Evolutionary conservation across 2,329 filamentous ascomycete genomes (phyloP).

Genomic region (Venturia nashicola): DNA sequence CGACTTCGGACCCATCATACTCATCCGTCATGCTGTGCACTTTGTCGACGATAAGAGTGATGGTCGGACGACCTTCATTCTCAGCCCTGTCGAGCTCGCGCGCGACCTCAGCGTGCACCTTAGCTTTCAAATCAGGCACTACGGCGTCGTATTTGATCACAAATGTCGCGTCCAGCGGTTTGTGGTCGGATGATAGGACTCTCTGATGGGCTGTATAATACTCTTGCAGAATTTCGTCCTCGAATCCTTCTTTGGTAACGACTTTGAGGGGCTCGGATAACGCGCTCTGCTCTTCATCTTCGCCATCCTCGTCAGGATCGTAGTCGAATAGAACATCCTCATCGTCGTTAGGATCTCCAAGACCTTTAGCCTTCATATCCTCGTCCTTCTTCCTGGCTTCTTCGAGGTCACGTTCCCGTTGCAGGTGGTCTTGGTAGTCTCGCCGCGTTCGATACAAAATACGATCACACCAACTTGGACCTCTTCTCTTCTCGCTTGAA

Average conservation of each 20-base stretch:
- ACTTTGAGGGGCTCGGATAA: slow-evolving; percentile 36
- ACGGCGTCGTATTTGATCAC: slow-evolving; percentile 77
- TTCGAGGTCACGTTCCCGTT: slow-evolving; percentile 49
- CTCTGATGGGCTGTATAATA: slow-evolving; percentile 81
- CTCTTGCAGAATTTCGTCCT: slow-evolving; percentile 43
- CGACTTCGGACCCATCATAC: slow-evolving; percentile 28
- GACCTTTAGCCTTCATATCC: slow-evolving; percentile 70
- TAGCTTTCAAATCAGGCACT: slow-evolving; percentile 70
- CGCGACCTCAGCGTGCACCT: slow-evolving; percentile 75
- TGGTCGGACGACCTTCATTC: slow-evolving; percentile 73
- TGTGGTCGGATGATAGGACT: slow-evolving; percentile 88
- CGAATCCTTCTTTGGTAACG: slow-evolving; percentile 45
- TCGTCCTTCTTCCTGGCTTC: slow-evolving; percentile 61
- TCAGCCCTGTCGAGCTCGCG: slow-evolving; percentile 80
- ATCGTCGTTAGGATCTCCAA: slow-evolving; percentile 53
- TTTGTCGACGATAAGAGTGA: slow-evolving; percentile 71
- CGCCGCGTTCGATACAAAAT: slow-evolving; percentile 72
- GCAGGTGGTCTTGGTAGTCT: slow-evolving; percentile 55
- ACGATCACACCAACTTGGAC: slow-evolving; percentile 94
- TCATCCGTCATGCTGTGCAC: slow-evolving; percentile 14
- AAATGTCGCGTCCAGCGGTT: slow-evolving; percentile 77
- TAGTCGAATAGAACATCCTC: slow-evolving; percentile 84
- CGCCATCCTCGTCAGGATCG: slow-evolving; percentile 66
- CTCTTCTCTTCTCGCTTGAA: slow-evolving; percentile 84
- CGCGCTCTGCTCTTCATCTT: slow-evolving; percentile 44